A percentile compares a stretch with the other conserved stretches of the same genome.
Conservation (phyloP, 257 asterid species). For the Penstemon newberryi region DNA sequence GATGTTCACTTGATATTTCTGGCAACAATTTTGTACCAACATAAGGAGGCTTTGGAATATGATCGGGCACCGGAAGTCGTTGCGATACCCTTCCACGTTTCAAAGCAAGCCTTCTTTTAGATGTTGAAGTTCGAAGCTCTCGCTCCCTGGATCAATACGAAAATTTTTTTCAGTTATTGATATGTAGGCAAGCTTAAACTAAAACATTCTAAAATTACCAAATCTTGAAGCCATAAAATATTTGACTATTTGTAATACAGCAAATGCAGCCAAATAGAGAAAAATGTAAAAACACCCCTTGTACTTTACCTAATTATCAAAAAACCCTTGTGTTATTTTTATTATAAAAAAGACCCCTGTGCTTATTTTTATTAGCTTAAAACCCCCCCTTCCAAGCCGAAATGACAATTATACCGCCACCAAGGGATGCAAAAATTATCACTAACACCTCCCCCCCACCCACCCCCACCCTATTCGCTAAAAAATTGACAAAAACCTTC, state of each 20-base stretch:
- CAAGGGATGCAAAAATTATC: too few species aligned
- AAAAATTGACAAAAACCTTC: too few species aligned
- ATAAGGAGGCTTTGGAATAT: constrained; percentile 81
- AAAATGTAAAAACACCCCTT: neutral
- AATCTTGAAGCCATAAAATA: neutral
- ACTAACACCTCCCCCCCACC: too few species aligned
- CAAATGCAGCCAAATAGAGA: neutral
- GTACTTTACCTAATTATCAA: too few species aligned
- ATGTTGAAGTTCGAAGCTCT: constrained; percentile 56
- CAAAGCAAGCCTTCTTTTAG: constrained; percentile 71
- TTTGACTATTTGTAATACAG: neutral
- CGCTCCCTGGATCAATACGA: constrained; percentile 56
- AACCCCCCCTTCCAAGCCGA: too few species aligned
- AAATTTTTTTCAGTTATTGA: constrained; percentile 2
- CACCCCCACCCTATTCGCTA: too few species aligned
- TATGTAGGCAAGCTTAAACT: neutral
- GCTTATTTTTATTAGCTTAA: too few species aligned
- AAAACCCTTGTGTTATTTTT: too few species aligned
- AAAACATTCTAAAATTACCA: neutral
- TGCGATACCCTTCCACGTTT: constrained; percentile 89
- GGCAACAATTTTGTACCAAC: constrained; percentile 64
- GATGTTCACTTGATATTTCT: constrained; percentile 67
- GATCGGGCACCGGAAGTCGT: constrained; percentile 81
- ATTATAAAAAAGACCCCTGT: too few species aligned
- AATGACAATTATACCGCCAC: too few species aligned